Base-by-base conservation (phyloP, 768 basidiomycete genomes). In the Vararia minispora region DNA sequence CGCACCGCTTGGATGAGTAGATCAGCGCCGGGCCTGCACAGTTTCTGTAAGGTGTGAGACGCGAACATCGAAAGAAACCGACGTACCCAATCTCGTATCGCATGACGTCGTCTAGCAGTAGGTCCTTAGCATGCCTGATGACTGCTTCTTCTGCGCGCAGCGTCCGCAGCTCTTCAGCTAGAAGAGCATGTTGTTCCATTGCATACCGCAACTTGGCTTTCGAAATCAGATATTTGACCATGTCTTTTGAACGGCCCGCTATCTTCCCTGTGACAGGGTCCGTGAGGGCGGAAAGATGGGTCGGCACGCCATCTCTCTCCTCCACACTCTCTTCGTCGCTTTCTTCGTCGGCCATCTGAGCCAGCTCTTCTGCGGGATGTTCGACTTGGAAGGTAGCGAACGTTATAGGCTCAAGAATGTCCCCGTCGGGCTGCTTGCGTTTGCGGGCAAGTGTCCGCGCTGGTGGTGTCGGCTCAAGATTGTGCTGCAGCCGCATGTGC, bases 401-500 rank as follows among this genome's bases (percentile, higher is more conserved):
- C n/a, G 37, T 43, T 6, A 41, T 28, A 3, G 41, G 44, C 16
- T 46, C 44, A 10, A 35, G 22, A 2, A 13, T 45, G 12, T 49
- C 47, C 25, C 35, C 28, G 20, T 59, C 60, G 4, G 58, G 65
- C 22, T 79, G 74, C 52, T 85, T 86, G 38, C 84, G 77, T 52
- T 82, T 81, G 35, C 78, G 71, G 12, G 61, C 64, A 17, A 79
- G 80, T 30, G 79, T 83, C 27, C 81, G 71, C 5, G 78, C 76
- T 0, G 86, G 80, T 2, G 74, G 66, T 0, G 85, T 82, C 0
- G 82, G 78, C 2, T 68, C 68, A 53, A 84, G 76, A 49, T 82
- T 79, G 60, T 90, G 85, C 52, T 91, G 85, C 23, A 85, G 74
- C 18, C 88, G 79, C 74, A 90, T 81, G 57, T 95, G 91, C 54